These are phyloP conservation scores for Elaeis guineensis DNA, from an alignment of 176 grass and related monocot species.

Conservation along the genomic window DNA sequence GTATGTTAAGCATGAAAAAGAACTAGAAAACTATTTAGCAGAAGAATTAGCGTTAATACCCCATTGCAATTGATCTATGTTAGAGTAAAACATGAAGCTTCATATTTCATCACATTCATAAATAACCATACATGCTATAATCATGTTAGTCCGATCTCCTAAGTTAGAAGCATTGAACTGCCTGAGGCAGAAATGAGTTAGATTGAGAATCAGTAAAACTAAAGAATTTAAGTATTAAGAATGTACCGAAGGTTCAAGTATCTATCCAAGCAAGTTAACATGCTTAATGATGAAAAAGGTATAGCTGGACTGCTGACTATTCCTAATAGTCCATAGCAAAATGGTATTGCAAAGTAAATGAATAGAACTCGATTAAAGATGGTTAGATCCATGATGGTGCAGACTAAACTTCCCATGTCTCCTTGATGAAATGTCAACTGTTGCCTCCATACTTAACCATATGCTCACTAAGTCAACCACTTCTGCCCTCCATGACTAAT, in stretches of 20 bases:
- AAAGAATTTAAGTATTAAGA: not conserved
- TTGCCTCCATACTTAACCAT: not conserved
- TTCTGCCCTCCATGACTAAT: not conserved
- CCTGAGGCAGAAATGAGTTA: not conserved
- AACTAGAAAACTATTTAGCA: too few relatives aligned
- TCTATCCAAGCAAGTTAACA: not conserved
- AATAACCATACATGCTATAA: too few relatives aligned
- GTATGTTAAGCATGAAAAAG: too few relatives aligned
- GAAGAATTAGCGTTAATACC: too few relatives aligned
- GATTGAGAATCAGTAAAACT: not conserved
- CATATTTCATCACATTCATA: too few relatives aligned
- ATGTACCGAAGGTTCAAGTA: not conserved
- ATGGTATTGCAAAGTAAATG: not conserved
- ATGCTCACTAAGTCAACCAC: not conserved
- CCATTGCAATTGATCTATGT: too few relatives aligned
- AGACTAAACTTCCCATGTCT: not conserved
- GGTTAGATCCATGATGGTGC: not conserved
- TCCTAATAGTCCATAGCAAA: not conserved
- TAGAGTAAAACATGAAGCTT: too few relatives aligned
- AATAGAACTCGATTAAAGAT: not conserved
- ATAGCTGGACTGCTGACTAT: not conserved
- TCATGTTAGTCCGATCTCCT: not conserved
- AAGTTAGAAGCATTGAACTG: not conserved
- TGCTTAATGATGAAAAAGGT: not conserved
- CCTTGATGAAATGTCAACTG: not conserved